A percentile compares a stretch with the other conserved stretches of the same genome.
Conservation (phyloP, 2,329 filamentous ascomycete species). For the Aureobasidium sp. region DNA sequence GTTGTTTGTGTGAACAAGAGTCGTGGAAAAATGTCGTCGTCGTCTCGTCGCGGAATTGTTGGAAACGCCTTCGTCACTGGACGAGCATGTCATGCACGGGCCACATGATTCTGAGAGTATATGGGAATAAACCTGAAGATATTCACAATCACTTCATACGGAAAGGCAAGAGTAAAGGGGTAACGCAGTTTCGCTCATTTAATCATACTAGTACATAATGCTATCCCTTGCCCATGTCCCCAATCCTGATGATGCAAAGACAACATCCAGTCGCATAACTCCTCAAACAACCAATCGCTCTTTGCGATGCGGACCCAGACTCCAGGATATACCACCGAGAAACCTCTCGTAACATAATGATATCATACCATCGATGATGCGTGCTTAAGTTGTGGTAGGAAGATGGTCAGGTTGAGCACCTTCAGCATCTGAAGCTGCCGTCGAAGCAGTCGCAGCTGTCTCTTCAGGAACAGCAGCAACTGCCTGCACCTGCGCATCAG, state of each 20-base stretch:
- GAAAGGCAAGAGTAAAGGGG: no score
- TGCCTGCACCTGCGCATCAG: neutral
- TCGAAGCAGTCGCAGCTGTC: neutral
- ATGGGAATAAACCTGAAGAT: no score
- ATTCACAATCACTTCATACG: neutral
- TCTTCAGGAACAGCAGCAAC: neutral
- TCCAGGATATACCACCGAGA: neutral
- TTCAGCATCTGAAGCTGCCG: neutral
- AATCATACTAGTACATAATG: slow-evolving; percentile 6
- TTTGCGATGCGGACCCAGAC: neutral
- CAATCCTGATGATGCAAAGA: neutral
- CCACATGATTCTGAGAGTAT: neutral
- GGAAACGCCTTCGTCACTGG: slow-evolving; percentile 3
- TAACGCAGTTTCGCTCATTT: neutral
- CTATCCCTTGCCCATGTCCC: neutral
- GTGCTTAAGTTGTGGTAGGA: neutral
- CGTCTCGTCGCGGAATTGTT: neutral
- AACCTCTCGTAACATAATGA: neutral
- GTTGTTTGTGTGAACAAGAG: neutral
- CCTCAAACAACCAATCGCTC: neutral
- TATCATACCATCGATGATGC: neutral
- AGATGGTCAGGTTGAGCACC: neutral
- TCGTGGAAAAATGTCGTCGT: neutral
- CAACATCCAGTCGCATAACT: neutral
- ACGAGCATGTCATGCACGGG: neutral